These are phyloP conservation scores for Effrenium voratum DNA, from an alignment of 73 alveolate species.

Conservation along the genomic window DNA sequence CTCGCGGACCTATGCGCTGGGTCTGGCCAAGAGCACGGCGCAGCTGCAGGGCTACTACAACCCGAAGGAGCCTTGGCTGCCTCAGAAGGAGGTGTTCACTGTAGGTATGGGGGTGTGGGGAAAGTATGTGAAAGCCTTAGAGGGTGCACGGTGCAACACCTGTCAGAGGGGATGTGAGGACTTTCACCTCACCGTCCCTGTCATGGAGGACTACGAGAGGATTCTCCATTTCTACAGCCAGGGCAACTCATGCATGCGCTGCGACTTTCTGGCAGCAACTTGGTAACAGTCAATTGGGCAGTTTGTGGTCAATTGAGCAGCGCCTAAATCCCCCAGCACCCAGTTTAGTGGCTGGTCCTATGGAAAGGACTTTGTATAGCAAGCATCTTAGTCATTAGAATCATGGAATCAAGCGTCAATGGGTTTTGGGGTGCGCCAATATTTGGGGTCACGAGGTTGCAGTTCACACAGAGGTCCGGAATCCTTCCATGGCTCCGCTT, in stretches of 20 bases:
- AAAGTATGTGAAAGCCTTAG: neutral
- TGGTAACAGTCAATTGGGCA: too few species aligned
- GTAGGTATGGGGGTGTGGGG: neutral
- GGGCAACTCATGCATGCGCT: slow-evolving; percentile 40
- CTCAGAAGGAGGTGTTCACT: neutral
- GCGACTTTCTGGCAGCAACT: slow-evolving; percentile 25
- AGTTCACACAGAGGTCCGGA: too few species aligned
- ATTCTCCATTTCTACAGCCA: slow-evolving; percentile 19
- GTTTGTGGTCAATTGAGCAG: too few species aligned
- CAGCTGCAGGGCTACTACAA: slow-evolving; percentile 69
- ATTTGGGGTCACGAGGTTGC: too few species aligned
- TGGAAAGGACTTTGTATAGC: too few species aligned
- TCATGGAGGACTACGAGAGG: slow-evolving; percentile 86
- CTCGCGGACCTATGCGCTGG: slow-evolving; percentile 58
- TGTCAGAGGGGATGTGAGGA: slow-evolving; percentile 16
- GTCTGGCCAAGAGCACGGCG: slow-evolving; percentile 56
- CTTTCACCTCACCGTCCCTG: slow-evolving; percentile 27
- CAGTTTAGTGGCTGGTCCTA: too few species aligned
- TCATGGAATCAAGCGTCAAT: too few species aligned
- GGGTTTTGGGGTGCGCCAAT: too few species aligned
- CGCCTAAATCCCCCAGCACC: too few species aligned
- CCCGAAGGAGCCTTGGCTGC: neutral
- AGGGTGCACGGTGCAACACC: neutral
- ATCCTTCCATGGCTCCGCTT: too few species aligned
- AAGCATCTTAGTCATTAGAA: too few species aligned